phyloP scores from a whole-genome alignment of 78 protist genomes.

The Anaeramoeba ignava region DNA sequence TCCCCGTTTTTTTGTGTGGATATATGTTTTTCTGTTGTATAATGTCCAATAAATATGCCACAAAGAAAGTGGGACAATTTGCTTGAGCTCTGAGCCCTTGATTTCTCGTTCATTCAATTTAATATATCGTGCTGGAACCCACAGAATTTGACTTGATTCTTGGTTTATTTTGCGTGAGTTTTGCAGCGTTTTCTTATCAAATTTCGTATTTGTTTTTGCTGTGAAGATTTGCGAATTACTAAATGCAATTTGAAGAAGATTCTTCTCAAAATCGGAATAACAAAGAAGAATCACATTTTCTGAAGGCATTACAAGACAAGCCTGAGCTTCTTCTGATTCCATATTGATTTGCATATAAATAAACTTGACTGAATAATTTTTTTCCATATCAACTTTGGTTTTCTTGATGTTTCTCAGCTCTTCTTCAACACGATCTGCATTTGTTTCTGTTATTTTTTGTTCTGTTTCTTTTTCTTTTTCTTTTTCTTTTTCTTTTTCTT shows the following conservation, averaged over 20 bases:
- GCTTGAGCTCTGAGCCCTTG: too few species aligned
- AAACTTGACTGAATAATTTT: neutral
- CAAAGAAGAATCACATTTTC: neutral
- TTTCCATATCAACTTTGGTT: neutral
- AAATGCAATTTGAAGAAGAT: neutral
- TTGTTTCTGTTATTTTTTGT: neutral
- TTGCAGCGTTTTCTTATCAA: too few species aligned
- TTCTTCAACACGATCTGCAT: neutral
- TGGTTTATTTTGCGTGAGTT: too few species aligned
- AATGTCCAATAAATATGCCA: too few species aligned
- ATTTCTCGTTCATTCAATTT: too few species aligned
- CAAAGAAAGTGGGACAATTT: too few species aligned
- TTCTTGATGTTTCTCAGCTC: neutral
- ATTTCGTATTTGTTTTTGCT: neutral
- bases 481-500: neutral
- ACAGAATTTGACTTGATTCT: neutral
- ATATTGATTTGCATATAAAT: neutral
- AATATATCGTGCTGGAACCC: too few species aligned
- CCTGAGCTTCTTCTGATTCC: slow-evolving; percentile 1
- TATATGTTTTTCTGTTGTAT: too few species aligned
- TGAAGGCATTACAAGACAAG: neutral
- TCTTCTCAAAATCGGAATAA: neutral
- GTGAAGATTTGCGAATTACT: neutral
- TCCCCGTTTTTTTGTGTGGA: too few species aligned
- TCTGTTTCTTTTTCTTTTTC: neutral